Evolutionary conservation across 768 basidiomycete species (phyloP).

Genomic region (Tylopilus subfusipes): DNA sequence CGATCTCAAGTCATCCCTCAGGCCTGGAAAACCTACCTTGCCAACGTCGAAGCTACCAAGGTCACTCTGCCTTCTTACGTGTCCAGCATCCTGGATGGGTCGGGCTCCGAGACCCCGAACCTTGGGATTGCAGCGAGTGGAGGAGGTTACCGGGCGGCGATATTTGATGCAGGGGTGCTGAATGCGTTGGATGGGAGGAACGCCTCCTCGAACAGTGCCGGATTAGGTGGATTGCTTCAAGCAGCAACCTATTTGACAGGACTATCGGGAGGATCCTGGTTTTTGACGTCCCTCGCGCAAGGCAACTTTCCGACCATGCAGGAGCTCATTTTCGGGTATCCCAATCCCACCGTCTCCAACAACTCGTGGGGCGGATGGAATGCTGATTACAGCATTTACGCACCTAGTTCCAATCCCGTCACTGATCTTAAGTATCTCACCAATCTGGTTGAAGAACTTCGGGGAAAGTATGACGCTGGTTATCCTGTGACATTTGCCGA

Average conservation of each 20-base stretch:
- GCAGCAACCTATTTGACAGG: slow-evolving; percentile 51
- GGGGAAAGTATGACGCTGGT: slow-evolving; percentile 31
- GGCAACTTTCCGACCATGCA: slow-evolving; percentile 40
- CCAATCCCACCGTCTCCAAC: slow-evolving; percentile 12
- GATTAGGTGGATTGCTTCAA: slow-evolving; percentile 52
- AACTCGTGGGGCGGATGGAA: slow-evolving; percentile 36
- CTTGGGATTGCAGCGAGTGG: slow-evolving; percentile 53
- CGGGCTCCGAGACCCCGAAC: slow-evolving; percentile 28
- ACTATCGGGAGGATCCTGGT: slow-evolving; percentile 44
- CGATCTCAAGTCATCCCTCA: slow-evolving; percentile 34
- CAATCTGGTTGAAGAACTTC: slow-evolving; percentile 24
- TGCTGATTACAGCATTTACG: slow-evolving; percentile 16
- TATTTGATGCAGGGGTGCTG: slow-evolving; percentile 50
- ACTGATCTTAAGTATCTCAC: slow-evolving; percentile 17
- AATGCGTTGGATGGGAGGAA: slow-evolving; percentile 51
- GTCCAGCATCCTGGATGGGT: slow-evolving; percentile 26
- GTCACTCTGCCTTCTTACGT: slow-evolving; percentile 35
- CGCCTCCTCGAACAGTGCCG: slow-evolving; percentile 36
- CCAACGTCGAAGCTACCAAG: slow-evolving; percentile 33
- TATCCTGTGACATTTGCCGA: slow-evolving; percentile 32
- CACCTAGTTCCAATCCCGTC: slow-evolving; percentile 19
- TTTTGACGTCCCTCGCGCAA: slow-evolving; percentile 39
- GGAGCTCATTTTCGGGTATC: slow-evolving; percentile 36
- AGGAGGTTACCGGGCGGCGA: slow-evolving; percentile 54
- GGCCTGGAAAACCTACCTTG: slow-evolving; percentile 40